Conservation (phyloP, 805 yeast genomes). For the Candida palmyrensis region DNA sequence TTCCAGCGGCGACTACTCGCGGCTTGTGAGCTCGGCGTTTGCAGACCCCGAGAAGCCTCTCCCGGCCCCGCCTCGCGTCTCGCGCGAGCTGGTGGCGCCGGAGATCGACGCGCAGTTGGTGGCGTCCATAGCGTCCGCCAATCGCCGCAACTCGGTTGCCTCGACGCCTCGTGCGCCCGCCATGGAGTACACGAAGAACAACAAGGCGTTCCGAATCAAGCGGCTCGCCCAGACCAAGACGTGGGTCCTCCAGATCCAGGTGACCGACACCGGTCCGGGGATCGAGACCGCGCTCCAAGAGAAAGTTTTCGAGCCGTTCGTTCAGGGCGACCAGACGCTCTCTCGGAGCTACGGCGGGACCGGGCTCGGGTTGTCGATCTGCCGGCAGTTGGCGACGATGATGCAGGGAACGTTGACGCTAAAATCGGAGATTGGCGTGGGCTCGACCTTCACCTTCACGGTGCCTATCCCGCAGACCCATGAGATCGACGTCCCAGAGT, state of each 20-base stretch:
- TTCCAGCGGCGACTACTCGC: too few relatives aligned
- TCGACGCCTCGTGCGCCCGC: too few relatives aligned
- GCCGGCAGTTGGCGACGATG: slow-evolving; percentile 83
- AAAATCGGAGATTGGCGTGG: slow-evolving; percentile 71
- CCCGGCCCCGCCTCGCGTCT: too few relatives aligned
- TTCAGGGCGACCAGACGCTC: slow-evolving; percentile 93
- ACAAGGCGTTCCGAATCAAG: slow-evolving; percentile 29
- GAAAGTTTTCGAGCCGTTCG: slow-evolving; percentile 91
- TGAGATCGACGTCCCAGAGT: slow-evolving; percentile 38
- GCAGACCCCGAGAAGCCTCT: too few relatives aligned
- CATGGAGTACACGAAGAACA: slow-evolving; percentile 4
- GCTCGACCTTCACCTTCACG: slow-evolving; percentile 77
- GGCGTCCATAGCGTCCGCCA: too few relatives aligned
- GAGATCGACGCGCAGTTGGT: too few relatives aligned
- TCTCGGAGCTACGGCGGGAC: slow-evolving; percentile 94
- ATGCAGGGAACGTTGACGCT: slow-evolving; percentile 84
- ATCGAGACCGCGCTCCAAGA: slow-evolving; percentile 77
- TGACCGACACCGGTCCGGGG: slow-evolving; percentile 92
- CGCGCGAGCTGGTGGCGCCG: too few relatives aligned
- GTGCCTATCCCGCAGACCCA: slow-evolving; percentile 71
- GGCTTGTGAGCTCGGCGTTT: too few relatives aligned
- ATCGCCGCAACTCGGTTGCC: too few relatives aligned
- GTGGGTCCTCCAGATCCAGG: slow-evolving; percentile 67
- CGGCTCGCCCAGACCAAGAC: slow-evolving; percentile 33
- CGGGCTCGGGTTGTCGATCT: slow-evolving; percentile 85